Base-by-base conservation (phyloP, 2,329 filamentous ascomycete species). In the Hortaea werneckii region DNA sequence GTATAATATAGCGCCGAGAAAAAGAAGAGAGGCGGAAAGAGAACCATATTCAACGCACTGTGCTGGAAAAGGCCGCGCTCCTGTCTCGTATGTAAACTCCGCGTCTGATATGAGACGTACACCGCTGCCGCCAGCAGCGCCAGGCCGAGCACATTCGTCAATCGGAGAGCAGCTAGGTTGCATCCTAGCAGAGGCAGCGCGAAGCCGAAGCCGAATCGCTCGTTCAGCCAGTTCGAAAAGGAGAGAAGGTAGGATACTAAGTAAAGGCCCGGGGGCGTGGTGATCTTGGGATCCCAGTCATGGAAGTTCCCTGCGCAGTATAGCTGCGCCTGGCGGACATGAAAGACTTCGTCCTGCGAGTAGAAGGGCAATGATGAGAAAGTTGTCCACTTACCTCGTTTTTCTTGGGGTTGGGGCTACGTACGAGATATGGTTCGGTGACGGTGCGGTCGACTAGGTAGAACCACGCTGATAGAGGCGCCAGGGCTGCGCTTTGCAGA, bases 1-100 rank as follows among this genome's bases (percentile, higher is more conserved):
- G 92, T 98, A 64, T 98, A 98, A 65, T 94, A 98, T 6, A 98
- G 71, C 0, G 80, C 88, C 0, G 87, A 92, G 66, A 98, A 98
- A 74, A 98, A 98, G 73, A 95, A 95, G 0, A 98, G 65, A 0
- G 89, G 79, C 0, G 92, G 92, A 50, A 96, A 95, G 0, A 95
- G 71, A 12, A 80, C 80, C 37, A 94, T 78, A 54, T 95, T 95
- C 54, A 92, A 59, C 2, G 83, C 84, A 0, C 79, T 80, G 54
- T 87, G 79, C 26, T 48, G 27, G 2, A 54, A 44, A 37, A 54
- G 41, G n/a, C 49, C 12, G 49, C 43, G 12, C 37, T 43, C 9
- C 45, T 51, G 10, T 27, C 12, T 39, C 41, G 40, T 13, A 41
- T 30, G 6, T 9, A 28, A 12, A 26, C 37, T 9, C 13, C 57